A percentile compares a stretch with the other conserved stretches of the same genome.
These are phyloP conservation scores for Sporothrix curviconia DNA, from an alignment of 2,329 filamentous ascomycete genomes.

Conservation along the genomic window DNA sequence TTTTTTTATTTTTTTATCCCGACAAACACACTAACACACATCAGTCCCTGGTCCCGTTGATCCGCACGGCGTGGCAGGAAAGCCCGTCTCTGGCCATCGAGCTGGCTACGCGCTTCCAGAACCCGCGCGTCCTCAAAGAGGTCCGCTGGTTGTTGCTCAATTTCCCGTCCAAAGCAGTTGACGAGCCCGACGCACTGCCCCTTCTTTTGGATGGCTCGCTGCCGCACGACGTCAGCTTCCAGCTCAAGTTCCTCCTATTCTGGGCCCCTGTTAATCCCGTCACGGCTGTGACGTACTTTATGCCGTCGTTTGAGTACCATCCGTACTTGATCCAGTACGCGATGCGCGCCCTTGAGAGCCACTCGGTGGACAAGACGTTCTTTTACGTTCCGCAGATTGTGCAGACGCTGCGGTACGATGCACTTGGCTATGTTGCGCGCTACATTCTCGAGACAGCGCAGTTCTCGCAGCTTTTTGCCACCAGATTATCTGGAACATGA, in stretches of 20 bases:
- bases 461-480: slow-evolving; percentile 98
- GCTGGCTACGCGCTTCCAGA: slow-evolving; percentile 71
- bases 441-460: slow-evolving; percentile 97
- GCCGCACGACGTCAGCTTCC: slow-evolving; percentile 71
- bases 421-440: slow-evolving; percentile 85
- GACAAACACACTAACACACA: slow-evolving; percentile 17
- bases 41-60: slow-evolving; percentile 54
- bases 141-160: slow-evolving; percentile 74
- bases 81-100: slow-evolving; percentile 83
- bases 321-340: slow-evolving; percentile 94
- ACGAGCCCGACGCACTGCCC: slow-evolving; percentile 75
- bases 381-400: slow-evolving; percentile 99
- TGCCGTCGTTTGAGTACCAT: slow-evolving; percentile 85
- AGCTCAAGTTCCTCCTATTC: slow-evolving; percentile 88
- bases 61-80: slow-evolving; percentile 82
- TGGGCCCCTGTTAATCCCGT: slow-evolving; percentile 92
- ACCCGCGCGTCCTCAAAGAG: slow-evolving; percentile 63
- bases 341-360: slow-evolving; percentile 87
- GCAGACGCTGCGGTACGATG: slow-evolving; percentile 87
- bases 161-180: slow-evolving; percentile 74
- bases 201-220: slow-evolving; percentile 71
- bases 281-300: slow-evolving; percentile 86
- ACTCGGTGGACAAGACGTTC: slow-evolving; percentile 94
- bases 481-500: slow-evolving; percentile 99
- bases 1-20: not conserved